Evolutionary conservation across 164 flowering plant genomes (phyloP).

Genomic region (Cinnamomum chago): DNA sequence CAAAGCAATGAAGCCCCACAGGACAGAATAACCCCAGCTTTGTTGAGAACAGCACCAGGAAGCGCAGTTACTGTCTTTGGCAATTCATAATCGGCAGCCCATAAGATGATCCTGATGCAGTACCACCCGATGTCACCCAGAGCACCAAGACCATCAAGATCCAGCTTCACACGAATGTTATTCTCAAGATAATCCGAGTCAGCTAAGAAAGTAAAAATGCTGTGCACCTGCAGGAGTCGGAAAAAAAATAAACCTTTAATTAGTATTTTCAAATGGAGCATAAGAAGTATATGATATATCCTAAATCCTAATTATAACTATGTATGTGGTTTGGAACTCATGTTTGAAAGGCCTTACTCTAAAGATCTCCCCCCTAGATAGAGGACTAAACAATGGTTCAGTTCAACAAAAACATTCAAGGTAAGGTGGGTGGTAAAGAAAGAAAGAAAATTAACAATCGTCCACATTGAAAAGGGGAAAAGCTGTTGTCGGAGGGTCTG

Average conservation of each 20-base stretch:
- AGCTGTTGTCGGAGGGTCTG: too few species aligned
- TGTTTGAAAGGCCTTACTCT: too few species aligned
- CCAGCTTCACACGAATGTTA: constrained; percentile 38
- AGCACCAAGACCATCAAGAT: constrained; percentile 38
- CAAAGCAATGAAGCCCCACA: constrained; percentile 32
- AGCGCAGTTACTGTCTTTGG: constrained; percentile 37
- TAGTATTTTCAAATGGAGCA: too few species aligned
- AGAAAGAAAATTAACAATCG: too few species aligned
- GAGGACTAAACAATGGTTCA: too few species aligned
- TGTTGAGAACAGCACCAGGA: constrained; percentile 19
- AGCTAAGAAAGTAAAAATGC: constrained; percentile 15
- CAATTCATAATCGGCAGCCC: constrained; percentile 36
- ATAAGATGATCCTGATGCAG: constrained; percentile 37
- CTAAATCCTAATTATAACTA: too few species aligned
- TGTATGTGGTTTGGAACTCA: too few species aligned
- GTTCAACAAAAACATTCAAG: too few species aligned
- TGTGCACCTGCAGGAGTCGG: constrained; percentile 25
- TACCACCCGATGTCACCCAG: constrained; percentile 49
- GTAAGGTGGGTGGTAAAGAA: too few species aligned
- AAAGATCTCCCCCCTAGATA: too few species aligned
- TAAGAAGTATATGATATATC: too few species aligned
- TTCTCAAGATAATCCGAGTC: constrained; percentile 25
- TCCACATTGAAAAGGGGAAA: too few species aligned
- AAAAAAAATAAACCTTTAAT: neutral
- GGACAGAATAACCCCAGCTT: constrained; percentile 31